phyloP scores from a whole-genome alignment of 768 basidiomycete genomes.

The Dacryopinax primogenitus region DNA sequence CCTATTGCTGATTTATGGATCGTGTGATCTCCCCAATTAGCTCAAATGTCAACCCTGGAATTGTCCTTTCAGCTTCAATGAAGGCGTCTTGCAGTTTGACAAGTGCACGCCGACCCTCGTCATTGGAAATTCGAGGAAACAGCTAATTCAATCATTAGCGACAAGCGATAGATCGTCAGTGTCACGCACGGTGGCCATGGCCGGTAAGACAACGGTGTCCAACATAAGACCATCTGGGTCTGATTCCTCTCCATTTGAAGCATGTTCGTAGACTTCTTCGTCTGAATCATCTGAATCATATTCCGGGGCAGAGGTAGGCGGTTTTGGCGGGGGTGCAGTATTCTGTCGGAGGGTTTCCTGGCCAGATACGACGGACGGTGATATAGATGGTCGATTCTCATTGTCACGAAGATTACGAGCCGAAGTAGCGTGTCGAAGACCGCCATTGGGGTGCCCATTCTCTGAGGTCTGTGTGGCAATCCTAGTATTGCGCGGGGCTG shows the following conservation, averaged over 20 bases:
- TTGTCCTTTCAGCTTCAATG: constrained; percentile 86
- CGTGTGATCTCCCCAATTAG: constrained; percentile 69
- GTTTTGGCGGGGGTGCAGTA: background rate
- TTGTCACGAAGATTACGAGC: constrained; percentile 8
- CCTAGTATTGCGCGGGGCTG: constrained; percentile 54
- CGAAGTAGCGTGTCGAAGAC: background rate
- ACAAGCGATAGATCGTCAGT: background rate
- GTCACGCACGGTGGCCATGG: constrained; percentile 79
- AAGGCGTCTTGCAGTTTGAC: constrained; percentile 82
- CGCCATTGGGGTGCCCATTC: constrained; percentile 33
- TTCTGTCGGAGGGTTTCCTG: background rate
- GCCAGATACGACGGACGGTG: constrained; percentile 10
- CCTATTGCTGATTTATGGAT: background rate
- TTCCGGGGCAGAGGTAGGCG: background rate
- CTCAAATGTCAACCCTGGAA: constrained; percentile 88
- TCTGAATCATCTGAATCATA: constrained; percentile 7
- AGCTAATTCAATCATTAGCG: constrained; percentile 38
- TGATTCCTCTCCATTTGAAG: constrained; percentile 17
- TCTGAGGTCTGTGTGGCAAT: constrained; percentile 65
- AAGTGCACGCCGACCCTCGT: constrained; percentile 76
- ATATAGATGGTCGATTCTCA: constrained; percentile 10
- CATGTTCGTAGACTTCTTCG: constrained; percentile 17
- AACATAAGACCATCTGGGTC: constrained; percentile 41
- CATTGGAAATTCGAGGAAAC: constrained; percentile 83
- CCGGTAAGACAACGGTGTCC: constrained; percentile 87